Conservation (phyloP, 164 flowering plant genomes). For the Houttuynia cordata region DNA sequence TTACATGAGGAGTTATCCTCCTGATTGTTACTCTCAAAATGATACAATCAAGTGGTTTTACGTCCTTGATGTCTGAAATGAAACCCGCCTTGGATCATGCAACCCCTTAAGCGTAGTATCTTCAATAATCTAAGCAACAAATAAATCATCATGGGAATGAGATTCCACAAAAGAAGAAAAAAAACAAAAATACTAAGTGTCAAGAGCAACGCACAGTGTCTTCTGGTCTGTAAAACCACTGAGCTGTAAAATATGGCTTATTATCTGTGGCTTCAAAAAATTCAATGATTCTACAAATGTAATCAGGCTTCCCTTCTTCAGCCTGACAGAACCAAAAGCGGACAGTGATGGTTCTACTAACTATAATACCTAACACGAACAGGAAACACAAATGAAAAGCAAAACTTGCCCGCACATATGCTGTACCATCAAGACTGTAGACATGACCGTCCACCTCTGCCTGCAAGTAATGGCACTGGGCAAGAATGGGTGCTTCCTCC, state of each 20-base stretch:
- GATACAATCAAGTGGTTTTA: slow-evolving; percentile 52
- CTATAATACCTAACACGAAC: no score
- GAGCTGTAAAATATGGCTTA: slow-evolving; percentile 36
- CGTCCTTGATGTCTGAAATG: slow-evolving; percentile 47
- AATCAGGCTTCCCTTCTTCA: slow-evolving; percentile 28
- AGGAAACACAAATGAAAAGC: no score
- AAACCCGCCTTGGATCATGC: slow-evolving; percentile 44
- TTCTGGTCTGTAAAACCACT: slow-evolving; percentile 58
- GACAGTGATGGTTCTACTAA: no score
- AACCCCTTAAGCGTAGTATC: slow-evolving; percentile 2
- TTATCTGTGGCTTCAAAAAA: slow-evolving; percentile 46
- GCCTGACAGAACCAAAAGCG: slow-evolving; percentile 21
- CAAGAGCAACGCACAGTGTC: slow-evolving; percentile 52
- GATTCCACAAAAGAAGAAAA: not conserved
- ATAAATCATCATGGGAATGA: not conserved
- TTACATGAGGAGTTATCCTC: slow-evolving; percentile 25
- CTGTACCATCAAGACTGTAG: not conserved
- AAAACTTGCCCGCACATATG: not conserved
- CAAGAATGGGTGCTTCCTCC: not conserved
- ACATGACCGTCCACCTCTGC: not conserved
- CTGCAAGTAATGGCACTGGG: not conserved
- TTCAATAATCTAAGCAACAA: slow-evolving; percentile 14
- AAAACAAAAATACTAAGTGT: not conserved
- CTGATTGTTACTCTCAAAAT: slow-evolving; percentile 34
- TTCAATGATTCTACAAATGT: slow-evolving; percentile 54